phyloP scores from a whole-genome alignment of 1,284 basidiomycete species.

The Apiotrichum brassicae region DNA sequence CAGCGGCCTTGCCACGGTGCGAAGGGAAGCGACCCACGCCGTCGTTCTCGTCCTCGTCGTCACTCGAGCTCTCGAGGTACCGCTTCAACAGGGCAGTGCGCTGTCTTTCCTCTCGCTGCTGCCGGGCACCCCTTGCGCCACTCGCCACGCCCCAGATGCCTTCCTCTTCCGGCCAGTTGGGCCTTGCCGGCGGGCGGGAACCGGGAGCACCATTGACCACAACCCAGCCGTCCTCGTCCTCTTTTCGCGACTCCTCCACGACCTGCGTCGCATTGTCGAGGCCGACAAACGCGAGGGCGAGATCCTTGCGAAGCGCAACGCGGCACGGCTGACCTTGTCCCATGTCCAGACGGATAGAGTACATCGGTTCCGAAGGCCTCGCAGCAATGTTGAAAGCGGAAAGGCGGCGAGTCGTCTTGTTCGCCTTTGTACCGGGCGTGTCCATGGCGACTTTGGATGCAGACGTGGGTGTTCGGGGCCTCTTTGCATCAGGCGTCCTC shows the following conservation, averaged over 20 bases:
- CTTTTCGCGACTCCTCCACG: constrained; percentile 29
- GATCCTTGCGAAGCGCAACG: constrained; percentile 37
- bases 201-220: constrained; percentile 17
- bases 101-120: constrained; percentile 29
- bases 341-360: constrained; percentile 36
- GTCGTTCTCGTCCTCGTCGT: constrained; percentile 25
- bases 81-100: constrained; percentile 26
- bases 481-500: too few species aligned
- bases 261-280: constrained; percentile 21
- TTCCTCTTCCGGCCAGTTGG: constrained; percentile 38
- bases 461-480: constrained; percentile 18
- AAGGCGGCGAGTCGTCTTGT: constrained; percentile 26
- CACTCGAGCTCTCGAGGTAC: constrained; percentile 38
- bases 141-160: constrained; percentile 34
- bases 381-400: constrained; percentile 25
- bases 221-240: constrained; percentile 31
- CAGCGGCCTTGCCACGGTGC: background rate
- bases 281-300: constrained; percentile 36
- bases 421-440: constrained; percentile 24
- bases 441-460: constrained; percentile 13
- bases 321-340: constrained; percentile 25
- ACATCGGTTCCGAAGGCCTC: constrained; percentile 26
- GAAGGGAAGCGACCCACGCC: constrained; percentile 7
- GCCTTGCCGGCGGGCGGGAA: constrained; percentile 20
- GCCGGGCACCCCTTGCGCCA: constrained; percentile 22